Conservation (phyloP, 148 eudicot genomes). For the Diospyros lotus region DNA sequence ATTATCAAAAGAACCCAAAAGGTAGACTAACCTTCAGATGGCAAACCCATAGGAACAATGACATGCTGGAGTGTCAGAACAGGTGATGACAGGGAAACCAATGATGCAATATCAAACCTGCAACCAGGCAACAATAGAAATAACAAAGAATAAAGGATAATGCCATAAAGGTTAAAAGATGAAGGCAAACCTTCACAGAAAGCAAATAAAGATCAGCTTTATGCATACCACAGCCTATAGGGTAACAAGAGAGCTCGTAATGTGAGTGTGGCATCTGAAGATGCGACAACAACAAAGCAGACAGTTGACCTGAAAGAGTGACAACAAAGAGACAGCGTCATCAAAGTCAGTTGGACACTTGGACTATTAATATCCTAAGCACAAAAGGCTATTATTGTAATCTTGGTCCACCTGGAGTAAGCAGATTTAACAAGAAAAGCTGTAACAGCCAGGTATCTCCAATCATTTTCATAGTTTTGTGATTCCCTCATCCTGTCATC, state of each 20-base stretch:
- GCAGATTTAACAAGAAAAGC: slow-evolving; percentile 70
- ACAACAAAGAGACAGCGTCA: slow-evolving; percentile 4
- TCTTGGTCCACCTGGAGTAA: slow-evolving; percentile 48
- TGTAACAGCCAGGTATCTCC: slow-evolving; percentile 97
- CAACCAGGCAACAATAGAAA: slow-evolving; percentile 19
- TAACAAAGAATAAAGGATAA: slow-evolving; percentile 12
- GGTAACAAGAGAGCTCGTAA: slow-evolving; percentile 93
- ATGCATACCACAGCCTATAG: slow-evolving; percentile 70
- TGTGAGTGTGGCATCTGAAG: slow-evolving; percentile 92
- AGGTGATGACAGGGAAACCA: slow-evolving; percentile 74
- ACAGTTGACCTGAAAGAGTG: slow-evolving; percentile 64
- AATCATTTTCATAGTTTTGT: slow-evolving; percentile 61
- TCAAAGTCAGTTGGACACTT: slow-evolving; percentile 4
- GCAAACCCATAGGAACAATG: slow-evolving; percentile 44
- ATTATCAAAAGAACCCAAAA: neutral
- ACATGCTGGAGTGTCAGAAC: slow-evolving; percentile 80
- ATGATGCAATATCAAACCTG: slow-evolving; percentile 95
- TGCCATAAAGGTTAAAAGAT: neutral
- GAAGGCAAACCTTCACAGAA: neutral
- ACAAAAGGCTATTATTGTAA: neutral
- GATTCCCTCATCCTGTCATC: slow-evolving; percentile 24
- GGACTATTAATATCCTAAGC: neutral
- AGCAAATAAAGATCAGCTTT: neutral
- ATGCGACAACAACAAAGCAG: slow-evolving; percentile 81
- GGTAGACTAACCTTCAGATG: slow-evolving; percentile 43